Evolutionary conservation across 108 stramenopile genomes (phyloP).

Genomic region (Skeletonema costatum): DNA sequence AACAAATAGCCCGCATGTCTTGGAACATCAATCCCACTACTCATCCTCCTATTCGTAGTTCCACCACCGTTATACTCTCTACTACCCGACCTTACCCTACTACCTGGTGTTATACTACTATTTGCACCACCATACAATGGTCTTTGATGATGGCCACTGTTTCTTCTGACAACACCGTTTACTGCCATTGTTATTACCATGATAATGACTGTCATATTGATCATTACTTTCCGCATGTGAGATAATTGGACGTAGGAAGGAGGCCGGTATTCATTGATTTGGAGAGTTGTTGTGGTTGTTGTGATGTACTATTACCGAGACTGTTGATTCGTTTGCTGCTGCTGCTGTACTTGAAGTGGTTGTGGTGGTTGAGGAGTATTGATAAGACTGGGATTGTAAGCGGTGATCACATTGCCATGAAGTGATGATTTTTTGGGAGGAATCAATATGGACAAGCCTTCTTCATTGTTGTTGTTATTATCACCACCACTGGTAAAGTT

Average conservation of each 20-base stretch:
- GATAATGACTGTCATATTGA: background rate
- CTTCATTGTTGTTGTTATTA: background rate
- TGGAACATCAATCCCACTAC: background rate
- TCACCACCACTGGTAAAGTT: conserved; percentile 11
- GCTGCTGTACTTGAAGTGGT: background rate
- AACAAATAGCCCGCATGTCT: conserved; percentile 44
- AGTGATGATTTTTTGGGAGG: background rate
- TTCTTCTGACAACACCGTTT: background rate
- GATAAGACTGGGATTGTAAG: background rate
- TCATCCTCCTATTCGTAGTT: background rate
- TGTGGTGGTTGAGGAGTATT: background rate
- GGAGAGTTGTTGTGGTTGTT: background rate
- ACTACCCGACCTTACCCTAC: background rate
- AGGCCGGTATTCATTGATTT: conserved; percentile 18
- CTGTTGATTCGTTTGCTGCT: background rate
- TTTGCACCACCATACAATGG: too few relatives aligned
- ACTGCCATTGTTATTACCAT: background rate
- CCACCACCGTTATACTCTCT: background rate
- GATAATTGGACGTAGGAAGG: background rate
- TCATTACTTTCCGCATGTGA: background rate
- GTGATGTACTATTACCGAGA: too few relatives aligned
- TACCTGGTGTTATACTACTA: background rate
- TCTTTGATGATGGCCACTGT: too few relatives aligned
- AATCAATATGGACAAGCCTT: background rate
- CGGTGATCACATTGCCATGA: background rate